Evolutionary conservation across 2,329 filamentous ascomycete species (phyloP).

Genomic region (Fusarium sp.): DNA sequence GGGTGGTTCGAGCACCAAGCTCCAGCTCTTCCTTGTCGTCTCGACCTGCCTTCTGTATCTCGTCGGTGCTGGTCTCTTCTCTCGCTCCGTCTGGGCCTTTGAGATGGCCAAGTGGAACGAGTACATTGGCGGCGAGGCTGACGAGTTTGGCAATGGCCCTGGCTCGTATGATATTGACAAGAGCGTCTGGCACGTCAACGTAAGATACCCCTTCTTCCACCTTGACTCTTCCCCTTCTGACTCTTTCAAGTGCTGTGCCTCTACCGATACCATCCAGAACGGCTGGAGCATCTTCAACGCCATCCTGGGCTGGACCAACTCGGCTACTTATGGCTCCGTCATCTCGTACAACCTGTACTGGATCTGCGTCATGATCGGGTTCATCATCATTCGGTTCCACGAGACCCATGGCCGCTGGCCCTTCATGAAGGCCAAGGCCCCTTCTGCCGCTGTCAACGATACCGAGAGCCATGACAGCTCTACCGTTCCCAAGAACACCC

Average conservation of each 20-base stretch:
- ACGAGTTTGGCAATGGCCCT: slow-evolving; percentile 67
- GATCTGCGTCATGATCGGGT: slow-evolving; percentile 78
- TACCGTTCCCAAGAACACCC: slow-evolving; percentile 37
- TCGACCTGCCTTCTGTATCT: slow-evolving; percentile 89
- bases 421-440: slow-evolving; percentile 53
- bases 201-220: slow-evolving; percentile 58
- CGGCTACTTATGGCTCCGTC: slow-evolving; percentile 87
- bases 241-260: slow-evolving; percentile 76
- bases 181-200: slow-evolving; percentile 86
- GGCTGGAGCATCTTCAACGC: slow-evolving; percentile 93
- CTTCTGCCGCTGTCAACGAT: slow-evolving; percentile 28
- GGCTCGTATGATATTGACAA: slow-evolving; percentile 84
- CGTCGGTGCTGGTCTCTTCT: slow-evolving; percentile 85
- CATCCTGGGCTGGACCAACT: slow-evolving; percentile 88
- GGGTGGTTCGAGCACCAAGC: slow-evolving; percentile 56
- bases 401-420: slow-evolving; percentile 68
- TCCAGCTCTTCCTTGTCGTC: slow-evolving; percentile 82
- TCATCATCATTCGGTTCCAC: slow-evolving; percentile 73
- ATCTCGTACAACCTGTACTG: slow-evolving; percentile 92
- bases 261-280: slow-evolving; percentile 75
- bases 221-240: background rate
- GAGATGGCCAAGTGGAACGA: slow-evolving; percentile 78
- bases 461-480: slow-evolving; percentile 44
- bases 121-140: slow-evolving; percentile 68
- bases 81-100: slow-evolving; percentile 79